These are phyloP conservation scores for Calonectria fujianensis DNA, from an alignment of 2,329 filamentous ascomycete species.

Conservation along the genomic window DNA sequence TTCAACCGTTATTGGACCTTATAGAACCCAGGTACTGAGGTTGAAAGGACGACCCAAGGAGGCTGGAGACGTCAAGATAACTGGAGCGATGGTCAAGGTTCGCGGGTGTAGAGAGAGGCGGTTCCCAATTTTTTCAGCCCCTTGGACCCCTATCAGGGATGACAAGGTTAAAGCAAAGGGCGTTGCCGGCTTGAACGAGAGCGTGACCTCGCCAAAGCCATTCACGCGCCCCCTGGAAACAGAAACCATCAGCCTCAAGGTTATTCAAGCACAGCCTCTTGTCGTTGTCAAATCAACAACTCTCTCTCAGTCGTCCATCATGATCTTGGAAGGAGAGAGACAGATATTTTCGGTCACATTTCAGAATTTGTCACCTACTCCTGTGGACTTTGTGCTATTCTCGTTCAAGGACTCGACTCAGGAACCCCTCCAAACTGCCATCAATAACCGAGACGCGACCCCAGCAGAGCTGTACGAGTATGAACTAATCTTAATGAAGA, in stretches of 20 bases:
- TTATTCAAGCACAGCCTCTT: conserved; percentile 87
- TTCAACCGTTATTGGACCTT: conserved; percentile 83
- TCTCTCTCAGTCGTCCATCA: conserved; percentile 88
- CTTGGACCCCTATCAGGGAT: conserved; percentile 83
- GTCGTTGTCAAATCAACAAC: conserved; percentile 85
- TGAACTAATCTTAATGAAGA: conserved; percentile 85
- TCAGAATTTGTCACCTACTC: conserved; percentile 84
- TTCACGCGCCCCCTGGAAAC: conserved; percentile 66
- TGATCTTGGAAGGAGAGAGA: conserved; percentile 94
- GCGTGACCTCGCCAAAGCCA: conserved; percentile 62
- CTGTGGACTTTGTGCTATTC: conserved; percentile 89
- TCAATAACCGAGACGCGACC: conserved; percentile 85
- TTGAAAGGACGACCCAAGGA: conserved; percentile 80
- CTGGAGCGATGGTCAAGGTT: conserved; percentile 86
- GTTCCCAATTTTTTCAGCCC: conserved; percentile 87
- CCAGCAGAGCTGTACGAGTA: conserved; percentile 90
- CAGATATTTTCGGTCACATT: conserved; percentile 86
- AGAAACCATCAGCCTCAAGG: conserved; percentile 78
- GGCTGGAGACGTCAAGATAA: conserved; percentile 82
- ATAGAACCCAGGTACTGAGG: conserved; percentile 86
- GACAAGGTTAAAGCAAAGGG: conserved; percentile 87
- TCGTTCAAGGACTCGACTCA: conserved; percentile 94
- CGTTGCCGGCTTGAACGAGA: conserved; percentile 73
- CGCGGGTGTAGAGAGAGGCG: conserved; percentile 86
- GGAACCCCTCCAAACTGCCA: conserved; percentile 82